Base-by-base conservation (phyloP, 2,329 filamentous ascomycete species). In the Diaporthe citriasiana region DNA sequence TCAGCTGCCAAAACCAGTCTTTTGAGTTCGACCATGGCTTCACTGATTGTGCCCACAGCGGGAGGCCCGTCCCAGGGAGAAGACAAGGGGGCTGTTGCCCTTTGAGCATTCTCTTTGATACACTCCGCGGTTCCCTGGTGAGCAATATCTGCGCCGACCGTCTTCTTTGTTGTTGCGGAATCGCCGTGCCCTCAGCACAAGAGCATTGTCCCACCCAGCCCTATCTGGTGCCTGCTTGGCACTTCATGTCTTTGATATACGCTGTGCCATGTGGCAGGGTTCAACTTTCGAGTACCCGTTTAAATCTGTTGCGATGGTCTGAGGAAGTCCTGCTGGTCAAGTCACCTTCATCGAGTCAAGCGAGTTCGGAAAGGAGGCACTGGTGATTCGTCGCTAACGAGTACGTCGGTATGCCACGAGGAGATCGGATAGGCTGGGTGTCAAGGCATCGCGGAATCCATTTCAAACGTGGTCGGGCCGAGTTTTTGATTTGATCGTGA, bases 381-480 rank as follows among this genome's bases (percentile, higher is more conserved):
- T 55, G 30, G 40, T 56, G 35, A 38, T 22, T 33, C 13, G 35
- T 51, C 72, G 72, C 40, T 27, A 35, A 51, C 12, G 17, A 30
- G 38, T 50, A 71, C 68, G 68, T 38, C 40, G 55, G 22, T 38
- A n/a, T 66, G 72, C 50, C 72, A 71, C 30, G 40, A 33, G 30
- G 35, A 53, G 33, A 71, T 50, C 59, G 59, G 70, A 71, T 47
- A 71, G 50, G 45, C 25, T 33, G 15, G 40, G 47, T 51, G 40
- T 59, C 40, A 57, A 65, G 72, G 50, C 68, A 73, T 63, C 66
- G 72, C 57, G 51, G 33, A 56, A 57, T 65, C 66, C 72, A 73
- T 74, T 74, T 72, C 42, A 72, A 72, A 59, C 47, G 55, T 56
- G 57, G 69, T 56, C 55, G 59, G 63, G 55, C 59, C 70, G 73